phyloP scores from a whole-genome alignment of 2,329 filamentous ascomycete genomes.

The Colletotrichum tabaci region DNA sequence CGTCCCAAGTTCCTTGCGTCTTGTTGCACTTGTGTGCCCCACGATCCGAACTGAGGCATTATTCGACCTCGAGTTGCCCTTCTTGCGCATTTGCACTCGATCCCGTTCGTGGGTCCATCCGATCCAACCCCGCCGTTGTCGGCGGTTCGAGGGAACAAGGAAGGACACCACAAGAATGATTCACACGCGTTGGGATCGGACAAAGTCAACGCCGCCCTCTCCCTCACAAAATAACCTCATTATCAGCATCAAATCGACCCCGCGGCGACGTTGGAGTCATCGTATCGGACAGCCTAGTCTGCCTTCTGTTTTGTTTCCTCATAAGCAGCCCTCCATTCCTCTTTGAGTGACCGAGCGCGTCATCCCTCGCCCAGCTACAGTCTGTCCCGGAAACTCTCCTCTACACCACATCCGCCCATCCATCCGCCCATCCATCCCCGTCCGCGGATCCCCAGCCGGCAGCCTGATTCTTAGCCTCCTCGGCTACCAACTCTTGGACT shows the following conservation, averaged over 20 bases:
- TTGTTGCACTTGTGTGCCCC: neutral
- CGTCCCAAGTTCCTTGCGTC: neutral
- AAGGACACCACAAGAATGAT: neutral
- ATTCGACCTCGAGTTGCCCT: constrained; percentile 6
- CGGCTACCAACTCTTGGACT: constrained; percentile 7
- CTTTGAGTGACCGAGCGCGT: constrained; percentile 16
- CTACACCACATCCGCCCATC: neutral
- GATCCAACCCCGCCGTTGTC: constrained; percentile 18
- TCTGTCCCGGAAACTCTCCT: constrained; percentile 6
- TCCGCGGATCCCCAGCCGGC: constrained; percentile 16
- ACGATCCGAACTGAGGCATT: constrained; percentile 29
- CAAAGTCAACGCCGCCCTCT: constrained; percentile 27
- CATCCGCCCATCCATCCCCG: neutral
- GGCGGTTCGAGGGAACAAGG: neutral
- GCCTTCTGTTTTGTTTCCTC: neutral
- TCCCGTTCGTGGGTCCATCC: constrained; percentile 27
- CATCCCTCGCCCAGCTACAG: constrained; percentile 28
- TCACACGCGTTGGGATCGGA: constrained; percentile 18
- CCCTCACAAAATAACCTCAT: too few relatives aligned
- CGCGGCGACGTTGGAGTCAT: neutral
- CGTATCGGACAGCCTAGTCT: neutral
- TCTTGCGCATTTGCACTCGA: constrained; percentile 1
- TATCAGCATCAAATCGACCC: neutral
- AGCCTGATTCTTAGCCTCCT: constrained; percentile 24
- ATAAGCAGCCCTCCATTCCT: constrained; percentile 9